Percentiles rank a stretch among this genome's conserved stretches.
Evolutionary conservation across 2,329 filamentous ascomycete genomes (phyloP).

Genomic region (Exophiala sideris): DNA sequence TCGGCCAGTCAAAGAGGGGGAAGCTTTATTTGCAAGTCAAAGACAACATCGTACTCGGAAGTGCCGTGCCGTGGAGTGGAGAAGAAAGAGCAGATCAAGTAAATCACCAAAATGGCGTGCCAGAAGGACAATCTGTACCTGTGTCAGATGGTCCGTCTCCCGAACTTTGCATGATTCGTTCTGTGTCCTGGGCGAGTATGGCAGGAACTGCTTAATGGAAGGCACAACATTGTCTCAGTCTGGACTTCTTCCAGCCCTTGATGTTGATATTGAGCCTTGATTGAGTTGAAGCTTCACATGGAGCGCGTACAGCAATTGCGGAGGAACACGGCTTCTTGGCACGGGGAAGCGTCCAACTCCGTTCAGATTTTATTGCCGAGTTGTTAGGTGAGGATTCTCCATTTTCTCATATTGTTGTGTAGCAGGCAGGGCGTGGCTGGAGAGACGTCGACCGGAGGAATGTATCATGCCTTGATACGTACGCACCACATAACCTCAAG

Average conservation of each 20-base stretch:
- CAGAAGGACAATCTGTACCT: no score
- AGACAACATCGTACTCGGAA: conserved; percentile 1
- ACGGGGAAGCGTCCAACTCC: no score
- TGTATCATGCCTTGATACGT: conserved; percentile 63
- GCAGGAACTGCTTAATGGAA: no score
- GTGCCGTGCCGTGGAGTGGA: conserved; percentile 1
- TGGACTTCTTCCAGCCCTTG: no score
- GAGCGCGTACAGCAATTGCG: no score
- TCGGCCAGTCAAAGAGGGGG: not conserved
- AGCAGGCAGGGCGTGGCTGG: not conserved
- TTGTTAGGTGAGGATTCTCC: not conserved
- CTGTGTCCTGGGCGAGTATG: no score
- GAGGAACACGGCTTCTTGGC: no score
- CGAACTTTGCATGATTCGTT: no score
- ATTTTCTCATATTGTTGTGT: not conserved
- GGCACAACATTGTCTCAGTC: no score
- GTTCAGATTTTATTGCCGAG: not conserved
- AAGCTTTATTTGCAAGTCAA: not conserved
- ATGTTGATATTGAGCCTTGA: no score
- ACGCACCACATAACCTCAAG: conserved; percentile 80
- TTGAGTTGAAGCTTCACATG: no score
- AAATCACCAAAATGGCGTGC: not conserved
- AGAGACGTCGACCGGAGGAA: conserved; percentile 9
- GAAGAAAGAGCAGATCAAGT: not conserved
- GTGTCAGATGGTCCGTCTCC: no score